A percentile compares a stretch with the other conserved stretches of the same genome.
Evolutionary conservation across 306 rosid genomes (phyloP).

Genomic region (Dalbergia oliveri): DNA sequence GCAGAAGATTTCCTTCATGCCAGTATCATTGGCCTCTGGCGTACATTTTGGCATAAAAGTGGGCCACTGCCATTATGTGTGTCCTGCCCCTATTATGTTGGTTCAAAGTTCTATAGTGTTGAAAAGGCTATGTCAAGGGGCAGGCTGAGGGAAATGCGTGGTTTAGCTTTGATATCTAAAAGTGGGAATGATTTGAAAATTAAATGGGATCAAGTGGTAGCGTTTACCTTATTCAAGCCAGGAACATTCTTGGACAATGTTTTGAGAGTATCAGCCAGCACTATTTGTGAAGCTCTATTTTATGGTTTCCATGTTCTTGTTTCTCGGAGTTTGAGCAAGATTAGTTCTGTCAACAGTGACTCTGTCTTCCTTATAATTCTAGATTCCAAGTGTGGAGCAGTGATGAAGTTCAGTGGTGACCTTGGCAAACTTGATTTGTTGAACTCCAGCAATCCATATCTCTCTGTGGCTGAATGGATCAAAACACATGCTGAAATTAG

Average conservation of each 20-base stretch:
- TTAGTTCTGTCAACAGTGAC: slow-evolving; percentile 60
- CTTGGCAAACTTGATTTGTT: slow-evolving; percentile 74
- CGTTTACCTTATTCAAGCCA: slow-evolving; percentile 76
- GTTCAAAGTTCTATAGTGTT: slow-evolving; percentile 78
- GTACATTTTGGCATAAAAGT: slow-evolving; percentile 90
- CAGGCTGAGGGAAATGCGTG: slow-evolving; percentile 70
- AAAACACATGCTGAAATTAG: slow-evolving; percentile 68
- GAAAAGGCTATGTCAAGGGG: slow-evolving; percentile 87
- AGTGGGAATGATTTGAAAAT: slow-evolving; percentile 59
- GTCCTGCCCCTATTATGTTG: slow-evolving; percentile 77
- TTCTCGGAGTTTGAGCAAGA: slow-evolving; percentile 79
- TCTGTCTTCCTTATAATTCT: slow-evolving; percentile 78
- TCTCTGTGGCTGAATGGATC: slow-evolving; percentile 82
- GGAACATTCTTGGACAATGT: slow-evolving; percentile 65
- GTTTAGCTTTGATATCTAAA: slow-evolving; percentile 81
- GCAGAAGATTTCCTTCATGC: slow-evolving; percentile 88
- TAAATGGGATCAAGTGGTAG: slow-evolving; percentile 86
- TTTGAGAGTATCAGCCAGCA: slow-evolving; percentile 57
- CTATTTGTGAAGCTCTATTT: slow-evolving; percentile 86
- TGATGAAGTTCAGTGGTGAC: slow-evolving; percentile 84
- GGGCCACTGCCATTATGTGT: slow-evolving; percentile 79
- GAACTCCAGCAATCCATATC: slow-evolving; percentile 72
- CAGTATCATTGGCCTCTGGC: slow-evolving; percentile 82
- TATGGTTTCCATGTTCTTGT: slow-evolving; percentile 91
- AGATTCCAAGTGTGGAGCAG: slow-evolving; percentile 79